phyloP scores from a whole-genome alignment of 1,139 yeast genomes.

The Entelexis paramagnoliae region DNA sequence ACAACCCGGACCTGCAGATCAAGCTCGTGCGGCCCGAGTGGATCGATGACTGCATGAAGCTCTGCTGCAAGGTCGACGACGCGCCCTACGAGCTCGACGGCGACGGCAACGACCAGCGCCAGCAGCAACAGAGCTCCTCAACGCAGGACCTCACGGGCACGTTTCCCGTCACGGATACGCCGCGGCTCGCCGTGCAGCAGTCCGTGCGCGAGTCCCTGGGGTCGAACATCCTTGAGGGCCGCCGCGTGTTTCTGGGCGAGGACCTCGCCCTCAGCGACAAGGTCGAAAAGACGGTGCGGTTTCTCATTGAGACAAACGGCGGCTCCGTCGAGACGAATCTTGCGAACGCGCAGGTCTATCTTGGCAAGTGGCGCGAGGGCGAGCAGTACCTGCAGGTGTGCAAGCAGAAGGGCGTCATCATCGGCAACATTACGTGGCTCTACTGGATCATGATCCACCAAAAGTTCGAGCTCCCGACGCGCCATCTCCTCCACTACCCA shows the following conservation, averaged over 20 bases:
- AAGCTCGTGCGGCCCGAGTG: conserved; percentile 67
- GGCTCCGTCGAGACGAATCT: conserved; percentile 21
- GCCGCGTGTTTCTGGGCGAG: conserved; percentile 19
- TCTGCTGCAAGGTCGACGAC: conserved; percentile 45
- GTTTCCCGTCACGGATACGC: conserved; percentile 19
- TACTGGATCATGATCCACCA: conserved; percentile 51
- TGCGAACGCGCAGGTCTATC: conserved; percentile 40
- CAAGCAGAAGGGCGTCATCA: conserved; percentile 28
- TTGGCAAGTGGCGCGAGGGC: conserved; percentile 58
- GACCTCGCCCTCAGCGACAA: conserved; percentile 24
- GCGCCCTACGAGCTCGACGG: conserved; percentile 39
- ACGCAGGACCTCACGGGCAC: conserved; percentile 21
- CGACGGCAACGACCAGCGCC: not conserved
- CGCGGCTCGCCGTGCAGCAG: conserved; percentile 25
- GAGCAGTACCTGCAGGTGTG: conserved; percentile 37
- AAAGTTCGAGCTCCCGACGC: conserved; percentile 48
- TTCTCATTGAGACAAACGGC: conserved; percentile 23
- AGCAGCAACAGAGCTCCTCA: not conserved
- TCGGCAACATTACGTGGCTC: conserved; percentile 70
- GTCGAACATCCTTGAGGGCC: conserved; percentile 22
- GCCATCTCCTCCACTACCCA: conserved; percentile 60
- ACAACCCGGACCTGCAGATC: conserved; percentile 35
- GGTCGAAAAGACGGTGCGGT: conserved; percentile 21
- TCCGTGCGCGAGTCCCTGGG: conserved; percentile 23
- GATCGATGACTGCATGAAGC: conserved; percentile 52